These are phyloP conservation scores for Adansonia gregorii DNA, from an alignment of 441 rosid genomes.

Conservation along the genomic window DNA sequence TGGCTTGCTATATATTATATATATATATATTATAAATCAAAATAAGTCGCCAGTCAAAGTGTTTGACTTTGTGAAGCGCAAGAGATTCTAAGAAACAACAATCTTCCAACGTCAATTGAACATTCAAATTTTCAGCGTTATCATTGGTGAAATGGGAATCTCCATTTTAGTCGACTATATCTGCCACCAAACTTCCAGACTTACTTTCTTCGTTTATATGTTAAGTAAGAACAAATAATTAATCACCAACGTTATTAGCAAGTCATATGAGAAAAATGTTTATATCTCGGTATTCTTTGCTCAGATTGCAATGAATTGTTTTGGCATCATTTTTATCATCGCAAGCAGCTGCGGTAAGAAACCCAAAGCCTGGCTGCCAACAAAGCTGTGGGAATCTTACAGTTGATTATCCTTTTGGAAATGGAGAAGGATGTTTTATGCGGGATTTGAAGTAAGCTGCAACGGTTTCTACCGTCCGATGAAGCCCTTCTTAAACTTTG, in stretches of 20 bases:
- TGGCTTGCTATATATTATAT: no score
- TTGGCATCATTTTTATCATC: slow-evolving; percentile 7
- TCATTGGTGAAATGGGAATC: no score
- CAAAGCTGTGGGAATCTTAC: neutral
- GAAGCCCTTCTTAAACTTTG: neutral
- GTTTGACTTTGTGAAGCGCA: no score
- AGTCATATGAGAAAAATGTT: neutral
- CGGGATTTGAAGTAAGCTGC: slow-evolving; percentile 5
- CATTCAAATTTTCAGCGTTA: no score
- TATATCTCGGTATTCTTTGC: neutral
- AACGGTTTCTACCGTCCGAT: neutral
- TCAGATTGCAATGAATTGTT: neutral
- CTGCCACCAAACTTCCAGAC: neutral
- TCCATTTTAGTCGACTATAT: no score
- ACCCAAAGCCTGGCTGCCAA: neutral
- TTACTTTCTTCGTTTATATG: neutral
- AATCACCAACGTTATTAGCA: neutral
- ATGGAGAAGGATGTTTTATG: neutral
- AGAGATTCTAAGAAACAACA: no score
- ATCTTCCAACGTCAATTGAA: no score
- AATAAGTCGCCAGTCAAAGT: no score
- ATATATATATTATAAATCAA: no score
- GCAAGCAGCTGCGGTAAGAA: neutral
- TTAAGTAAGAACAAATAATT: neutral
- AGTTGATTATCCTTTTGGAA: neutral